Base-by-base conservation (phyloP, 257 asterid genomes). In the Echites panduratus region DNA sequence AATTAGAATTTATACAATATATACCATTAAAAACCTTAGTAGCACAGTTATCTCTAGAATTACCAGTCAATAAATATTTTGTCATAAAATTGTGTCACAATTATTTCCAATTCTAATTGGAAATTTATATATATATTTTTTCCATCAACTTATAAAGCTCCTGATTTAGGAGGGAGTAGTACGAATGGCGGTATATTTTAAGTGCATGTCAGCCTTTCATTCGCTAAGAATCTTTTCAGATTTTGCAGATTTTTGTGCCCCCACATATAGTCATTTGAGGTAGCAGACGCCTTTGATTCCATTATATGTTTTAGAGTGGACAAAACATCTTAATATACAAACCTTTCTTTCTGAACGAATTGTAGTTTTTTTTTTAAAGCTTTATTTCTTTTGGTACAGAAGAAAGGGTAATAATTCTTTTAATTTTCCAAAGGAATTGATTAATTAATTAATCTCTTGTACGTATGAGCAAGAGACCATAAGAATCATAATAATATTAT, bases 221-320 rank as follows among this genome's bases (percentile, higher is more conserved):
- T 80, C 78, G 70, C 71, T 63, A 72, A 72, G 77, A 79, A 84
- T 85, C 86, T 84, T 85, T 87, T 72, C 24, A 79, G 91, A 85
- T 83, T 83, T 73, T 58, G 81, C 75, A 79, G 87, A 87, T 85
- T 81, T 49, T 82, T 79, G 77, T 68, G 80, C 78, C 85, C 87
- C 87, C 87, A 73, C 85, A 75, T 65, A 77, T 74, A 66, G 80
- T 76, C 79, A 73, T 78, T 76, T 80, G 77, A 70, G 77, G 84
- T 78, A 76, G 84, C 81, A 77, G 73, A 76, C 70, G 70, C 59
- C 63, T 77, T 83, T 75, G 32, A 53, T 63, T 58, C 58, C 71
- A 70, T 68, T 67, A 69, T 74, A 64, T 64, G 71, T 70, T 61
- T 52, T 66, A 73, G 61, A 72, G 68, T 65, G 47, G 71, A 61